Evolutionary conservation across 139 green algal species (phyloP).

Genomic region (Closterium sp.): DNA sequence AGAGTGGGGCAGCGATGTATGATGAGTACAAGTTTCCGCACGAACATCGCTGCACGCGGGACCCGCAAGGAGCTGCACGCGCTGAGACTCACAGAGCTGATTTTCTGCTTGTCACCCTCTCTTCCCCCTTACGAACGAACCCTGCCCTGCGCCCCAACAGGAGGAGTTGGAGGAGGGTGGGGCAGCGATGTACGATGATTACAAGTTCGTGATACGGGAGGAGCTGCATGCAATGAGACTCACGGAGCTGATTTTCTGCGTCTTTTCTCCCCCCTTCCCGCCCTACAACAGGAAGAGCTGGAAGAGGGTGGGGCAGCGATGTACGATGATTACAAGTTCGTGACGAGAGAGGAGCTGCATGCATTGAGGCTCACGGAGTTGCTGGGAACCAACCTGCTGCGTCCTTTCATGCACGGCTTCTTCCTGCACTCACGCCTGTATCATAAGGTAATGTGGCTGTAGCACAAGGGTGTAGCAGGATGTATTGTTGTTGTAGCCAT

Average conservation of each 20-base stretch:
- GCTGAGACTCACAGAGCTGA: too few species aligned
- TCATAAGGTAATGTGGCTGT: conserved; percentile 72
- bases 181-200: conserved; percentile 91
- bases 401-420: conserved; percentile 98
- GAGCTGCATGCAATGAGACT: conserved; percentile 81
- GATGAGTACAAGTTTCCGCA: too few species aligned
- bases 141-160: too few species aligned
- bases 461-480: too few species aligned
- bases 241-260: conserved; percentile 69
- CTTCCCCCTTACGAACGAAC: too few species aligned
- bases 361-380: conserved; percentile 85
- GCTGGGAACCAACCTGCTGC: conserved; percentile 85
- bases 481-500: too few species aligned
- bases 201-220: conserved; percentile 81
- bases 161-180: conserved; percentile 87
- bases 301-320: conserved; percentile 70
- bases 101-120: too few species aligned
- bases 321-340: conserved; percentile 97
- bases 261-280: too few species aligned
- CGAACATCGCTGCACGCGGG: too few species aligned
- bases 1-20: too few species aligned
- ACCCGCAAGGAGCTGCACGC: too few species aligned
- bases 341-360: conserved; percentile 75
- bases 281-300: conserved; percentile 77
- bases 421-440: conserved; percentile 94